Base-by-base conservation (phyloP, 257 asterid genomes). In the Prunella vulgaris region DNA sequence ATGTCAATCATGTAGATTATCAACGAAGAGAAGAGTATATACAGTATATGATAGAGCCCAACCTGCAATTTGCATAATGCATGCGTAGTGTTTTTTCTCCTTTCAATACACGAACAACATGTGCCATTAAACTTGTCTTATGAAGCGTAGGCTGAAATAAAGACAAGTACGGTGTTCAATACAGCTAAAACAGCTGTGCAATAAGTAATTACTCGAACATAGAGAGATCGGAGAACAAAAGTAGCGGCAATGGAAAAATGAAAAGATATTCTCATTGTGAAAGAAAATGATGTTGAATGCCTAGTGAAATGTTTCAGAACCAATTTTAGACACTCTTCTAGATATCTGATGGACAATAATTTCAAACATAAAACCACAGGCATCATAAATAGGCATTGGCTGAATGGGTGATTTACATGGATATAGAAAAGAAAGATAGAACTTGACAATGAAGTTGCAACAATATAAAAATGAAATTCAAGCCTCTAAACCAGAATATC, bases 11-110 rank as follows among this genome's bases (percentile, higher is more conserved):
- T 38, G 33, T 17, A 60, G 17, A 76, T 62, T 69, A 57, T 61
- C 63, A 69, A 49, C 7, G 78, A 3, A 59, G 44, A 18, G 62
- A 35, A 57, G 18, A 46, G 60, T 42, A 72, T 38, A 64, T 38
- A 60, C 15, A 58, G 17, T 18, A 64, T 30, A 56, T 32, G 40
- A 63, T 25, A 60, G 56, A 33, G 60, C 85, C n/a, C 35, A 81
- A 94, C 99, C 99, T 94, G 99, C 99, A 94, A 84, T 94, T 94
- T 67, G 99, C 99, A 76, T 94, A 94, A 84, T 94, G 99, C 99
- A 94, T 91, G 67, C 99, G 92, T 68, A 94, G 95, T 4, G 99
- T 91, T 84, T 85, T 94, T 79, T 94, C 99, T 66, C 99, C 99
- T 76, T 91, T 87, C 73, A 94, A 79, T 37, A 94, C 96, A 65